Percentiles rank a stretch among this genome's conserved stretches.
phyloP scores from a whole-genome alignment of 1,139 yeast genomes.

The Saccharomyces hybrid region DNA sequence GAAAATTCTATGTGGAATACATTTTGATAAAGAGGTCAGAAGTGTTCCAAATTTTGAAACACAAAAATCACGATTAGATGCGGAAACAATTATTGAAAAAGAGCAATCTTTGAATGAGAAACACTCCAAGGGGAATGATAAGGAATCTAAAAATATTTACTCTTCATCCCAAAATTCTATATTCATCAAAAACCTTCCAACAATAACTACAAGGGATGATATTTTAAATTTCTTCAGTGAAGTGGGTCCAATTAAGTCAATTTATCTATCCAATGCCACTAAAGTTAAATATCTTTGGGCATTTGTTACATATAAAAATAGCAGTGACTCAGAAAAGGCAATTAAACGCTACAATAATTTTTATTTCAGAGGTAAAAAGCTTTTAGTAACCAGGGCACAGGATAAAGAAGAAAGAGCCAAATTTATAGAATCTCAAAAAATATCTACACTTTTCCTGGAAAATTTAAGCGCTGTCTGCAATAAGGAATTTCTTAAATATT shows the following conservation, averaged over 20 bases:
- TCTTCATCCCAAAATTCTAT: slow-evolving; percentile 32
- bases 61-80: slow-evolving; percentile 20
- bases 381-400: slow-evolving; percentile 32
- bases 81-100: slow-evolving; percentile 23
- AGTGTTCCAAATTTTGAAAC: slow-evolving; percentile 27
- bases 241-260: slow-evolving; percentile 38
- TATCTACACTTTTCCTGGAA: slow-evolving; percentile 16
- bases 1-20: slow-evolving; percentile 34
- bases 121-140: not conserved
- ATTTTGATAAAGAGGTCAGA: slow-evolving; percentile 37
- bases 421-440: slow-evolving; percentile 7
- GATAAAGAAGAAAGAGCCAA: slow-evolving; percentile 8
- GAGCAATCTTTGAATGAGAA: slow-evolving; percentile 12
- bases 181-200: slow-evolving; percentile 41
- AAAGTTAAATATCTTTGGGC: slow-evolving; percentile 40
- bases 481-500: slow-evolving; percentile 5
- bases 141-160: slow-evolving; percentile 5
- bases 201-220: slow-evolving; percentile 33
- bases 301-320: slow-evolving; percentile 36
- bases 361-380: slow-evolving; percentile 22
- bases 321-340: slow-evolving; percentile 28
- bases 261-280: slow-evolving; percentile 35
- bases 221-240: slow-evolving; percentile 34
- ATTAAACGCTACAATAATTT: slow-evolving; percentile 27
- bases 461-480: slow-evolving; percentile 26